A percentile compares a stretch with the other conserved stretches of the same genome.
These are phyloP conservation scores for Paecilomyces variotii DNA, from an alignment of 2,329 filamentous ascomycete genomes.

Conservation along the genomic window DNA sequence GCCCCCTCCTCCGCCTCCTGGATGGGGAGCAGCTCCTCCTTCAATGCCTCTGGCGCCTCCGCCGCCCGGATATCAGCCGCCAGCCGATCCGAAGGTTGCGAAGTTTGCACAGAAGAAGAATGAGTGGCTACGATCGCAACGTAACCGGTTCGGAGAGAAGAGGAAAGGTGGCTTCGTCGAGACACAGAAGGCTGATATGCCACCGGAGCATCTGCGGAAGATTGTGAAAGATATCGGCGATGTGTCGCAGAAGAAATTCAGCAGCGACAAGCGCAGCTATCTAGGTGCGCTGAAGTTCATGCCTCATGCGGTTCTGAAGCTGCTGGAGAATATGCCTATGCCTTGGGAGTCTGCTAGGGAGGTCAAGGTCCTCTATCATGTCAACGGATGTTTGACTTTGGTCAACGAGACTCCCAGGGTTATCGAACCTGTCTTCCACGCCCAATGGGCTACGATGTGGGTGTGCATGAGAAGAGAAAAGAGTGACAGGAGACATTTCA, in stretches of 20 bases:
- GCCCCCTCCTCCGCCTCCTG: constrained; percentile 61
- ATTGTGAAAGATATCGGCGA: constrained; percentile 98
- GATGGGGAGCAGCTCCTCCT: constrained; percentile 50
- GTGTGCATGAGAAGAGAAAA: constrained; percentile 97
- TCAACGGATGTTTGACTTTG: constrained; percentile 92
- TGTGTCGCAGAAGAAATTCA: constrained; percentile 99
- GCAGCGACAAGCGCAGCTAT: constrained; percentile 95
- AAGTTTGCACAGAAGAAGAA: constrained; percentile 99
- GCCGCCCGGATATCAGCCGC: constrained; percentile 75
- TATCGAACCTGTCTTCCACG: constrained; percentile 95
- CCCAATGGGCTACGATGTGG: constrained; percentile 99
- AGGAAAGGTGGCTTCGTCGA: constrained; percentile 93
- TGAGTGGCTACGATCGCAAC: constrained; percentile 89
- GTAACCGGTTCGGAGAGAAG: constrained; percentile 94
- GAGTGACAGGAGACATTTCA: constrained; percentile 90
- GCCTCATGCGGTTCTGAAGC: constrained; percentile 95
- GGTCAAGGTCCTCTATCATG: constrained; percentile 96
- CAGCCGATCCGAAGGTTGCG: constrained; percentile 72
- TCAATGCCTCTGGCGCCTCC: constrained; percentile 58
- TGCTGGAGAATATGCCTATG: constrained; percentile 99
- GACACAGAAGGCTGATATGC: constrained; percentile 98
- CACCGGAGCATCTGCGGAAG: constrained; percentile 94
- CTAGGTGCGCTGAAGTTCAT: constrained; percentile 97
- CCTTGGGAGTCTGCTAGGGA: constrained; percentile 95
- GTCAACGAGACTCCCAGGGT: constrained; percentile 96